Evolutionary conservation across 306 rosid genomes (phyloP), one percentile per base, ranked within the genome.

Genomic region (Cicer chorassanicum): DNA sequence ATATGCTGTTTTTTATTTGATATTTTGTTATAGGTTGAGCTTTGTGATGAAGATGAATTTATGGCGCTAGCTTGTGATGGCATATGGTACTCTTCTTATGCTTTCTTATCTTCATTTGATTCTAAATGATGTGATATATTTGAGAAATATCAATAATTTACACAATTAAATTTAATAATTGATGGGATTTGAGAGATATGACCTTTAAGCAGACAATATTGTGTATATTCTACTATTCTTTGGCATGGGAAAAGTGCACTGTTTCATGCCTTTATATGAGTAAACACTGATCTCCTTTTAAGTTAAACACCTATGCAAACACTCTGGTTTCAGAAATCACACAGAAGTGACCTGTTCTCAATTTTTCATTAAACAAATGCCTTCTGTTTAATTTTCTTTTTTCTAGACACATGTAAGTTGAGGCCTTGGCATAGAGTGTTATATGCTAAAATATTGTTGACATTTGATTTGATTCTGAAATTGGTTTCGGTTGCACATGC

Each of bases 21-120:
- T 70, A 49, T 74, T 73, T 57, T 59, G 16, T 16, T 50, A 12
- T 45, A 94, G 99, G 93, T 94, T 63, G 96, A 94, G 81, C 96
- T 91, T 74, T 90, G 89, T 75, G 95, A 94, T 6, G 97, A 91
- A 39, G 98, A 91, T 53, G 96, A 93, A 72, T 93, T 93, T 78
- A 62, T 84, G 66, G 88, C 74, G 68, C 61, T 84, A 49, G 88
- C 85, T 43, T 84, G 98, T 83, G 98, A 94, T 85, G 98, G 98
- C 41, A 86, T 94, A 82, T 94, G 98, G 98, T 94, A 88, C 77
- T 87, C 44, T 41, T 85, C 77, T 49, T 78, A 15, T 42, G 36
- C 49, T 81, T 79, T 69, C 38, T 15, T 43, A 42, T 76, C n/a
- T 34, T 9, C 5, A 7, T 14, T 55, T 50, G 67, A 36, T 76